Evolutionary conservation across 768 basidiomycete genomes (phyloP).

Genomic region (Strobilomyces confusus): DNA sequence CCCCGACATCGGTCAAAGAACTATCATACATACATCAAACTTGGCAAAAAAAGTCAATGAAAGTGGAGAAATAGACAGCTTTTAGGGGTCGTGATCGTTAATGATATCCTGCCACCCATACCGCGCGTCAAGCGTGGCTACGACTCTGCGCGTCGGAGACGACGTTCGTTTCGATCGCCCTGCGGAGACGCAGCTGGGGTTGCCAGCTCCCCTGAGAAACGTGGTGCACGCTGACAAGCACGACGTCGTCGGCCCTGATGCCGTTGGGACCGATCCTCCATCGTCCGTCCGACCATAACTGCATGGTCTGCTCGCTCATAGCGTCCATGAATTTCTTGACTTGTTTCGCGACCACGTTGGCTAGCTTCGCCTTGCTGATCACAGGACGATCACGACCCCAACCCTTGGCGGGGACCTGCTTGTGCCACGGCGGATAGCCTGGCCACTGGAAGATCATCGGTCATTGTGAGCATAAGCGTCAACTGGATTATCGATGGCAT

Average conservation of each 20-base stretch:
- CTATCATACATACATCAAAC: too few relatives aligned
- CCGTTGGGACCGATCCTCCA: slow-evolving; percentile 16
- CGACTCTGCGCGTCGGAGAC: background rate
- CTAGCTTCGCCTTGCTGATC: slow-evolving; percentile 64
- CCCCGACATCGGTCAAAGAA: too few relatives aligned
- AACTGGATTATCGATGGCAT: background rate
- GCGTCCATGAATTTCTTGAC: slow-evolving; percentile 28
- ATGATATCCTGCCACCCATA: too few relatives aligned
- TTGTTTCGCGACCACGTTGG: slow-evolving; percentile 67
- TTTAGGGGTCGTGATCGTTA: too few relatives aligned
- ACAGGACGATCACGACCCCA: slow-evolving; percentile 64
- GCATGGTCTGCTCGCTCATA: slow-evolving; percentile 5
- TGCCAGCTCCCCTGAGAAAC: slow-evolving; percentile 80
- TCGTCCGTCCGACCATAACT: background rate
- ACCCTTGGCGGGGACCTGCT: slow-evolving; percentile 69
- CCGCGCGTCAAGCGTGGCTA: background rate
- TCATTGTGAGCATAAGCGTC: background rate
- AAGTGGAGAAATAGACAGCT: too few relatives aligned
- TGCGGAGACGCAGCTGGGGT: slow-evolving; percentile 55
- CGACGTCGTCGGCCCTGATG: slow-evolving; percentile 15
- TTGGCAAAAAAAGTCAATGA: too few relatives aligned
- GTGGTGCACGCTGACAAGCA: slow-evolving; percentile 72
- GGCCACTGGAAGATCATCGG: slow-evolving; percentile 53
- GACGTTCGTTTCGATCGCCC: background rate
- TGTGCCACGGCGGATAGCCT: slow-evolving; percentile 64